A percentile compares a stretch with the other conserved stretches of the same genome.
Evolutionary conservation across 306 rosid species (phyloP).

Genomic region (Vigna nakashimae): DNA sequence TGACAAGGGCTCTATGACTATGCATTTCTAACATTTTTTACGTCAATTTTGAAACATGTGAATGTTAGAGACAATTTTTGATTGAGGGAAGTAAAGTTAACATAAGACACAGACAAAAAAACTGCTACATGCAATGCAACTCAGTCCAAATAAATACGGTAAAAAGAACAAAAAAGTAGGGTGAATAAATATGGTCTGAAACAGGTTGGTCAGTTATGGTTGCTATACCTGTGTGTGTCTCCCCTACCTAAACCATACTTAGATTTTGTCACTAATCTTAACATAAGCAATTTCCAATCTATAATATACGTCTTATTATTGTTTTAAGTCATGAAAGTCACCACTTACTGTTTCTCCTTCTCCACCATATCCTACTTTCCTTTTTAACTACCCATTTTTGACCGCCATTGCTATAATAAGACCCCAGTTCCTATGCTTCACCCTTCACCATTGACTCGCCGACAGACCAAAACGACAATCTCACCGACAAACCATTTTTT

Average conservation of each 20-base stretch:
- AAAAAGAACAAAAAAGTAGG: no score
- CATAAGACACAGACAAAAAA: not conserved
- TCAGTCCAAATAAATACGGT: not conserved
- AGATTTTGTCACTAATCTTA: not conserved
- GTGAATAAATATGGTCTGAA: no score
- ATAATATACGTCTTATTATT: not conserved
- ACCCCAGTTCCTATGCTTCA: not conserved
- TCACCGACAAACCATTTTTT: slow-evolving; percentile 38
- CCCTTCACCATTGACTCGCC: not conserved
- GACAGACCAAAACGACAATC: slow-evolving; percentile 8
- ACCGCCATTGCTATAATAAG: not conserved
- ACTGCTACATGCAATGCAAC: not conserved
- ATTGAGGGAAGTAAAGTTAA: no score
- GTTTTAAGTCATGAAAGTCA: not conserved
- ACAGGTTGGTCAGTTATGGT: not conserved
- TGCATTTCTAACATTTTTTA: no score
- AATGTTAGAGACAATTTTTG: no score
- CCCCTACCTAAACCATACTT: not conserved
- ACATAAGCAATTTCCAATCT: not conserved
- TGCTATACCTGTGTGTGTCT: not conserved
- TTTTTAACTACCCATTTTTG: not conserved
- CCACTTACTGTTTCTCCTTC: not conserved
- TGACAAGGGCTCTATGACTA: no score
- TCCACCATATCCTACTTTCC: not conserved
- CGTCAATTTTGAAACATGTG: no score